A percentile compares a stretch with the other conserved stretches of the same genome.
Evolutionary conservation across 75 land plant genomes (phyloP).

Genomic region (Pinus taeda): DNA sequence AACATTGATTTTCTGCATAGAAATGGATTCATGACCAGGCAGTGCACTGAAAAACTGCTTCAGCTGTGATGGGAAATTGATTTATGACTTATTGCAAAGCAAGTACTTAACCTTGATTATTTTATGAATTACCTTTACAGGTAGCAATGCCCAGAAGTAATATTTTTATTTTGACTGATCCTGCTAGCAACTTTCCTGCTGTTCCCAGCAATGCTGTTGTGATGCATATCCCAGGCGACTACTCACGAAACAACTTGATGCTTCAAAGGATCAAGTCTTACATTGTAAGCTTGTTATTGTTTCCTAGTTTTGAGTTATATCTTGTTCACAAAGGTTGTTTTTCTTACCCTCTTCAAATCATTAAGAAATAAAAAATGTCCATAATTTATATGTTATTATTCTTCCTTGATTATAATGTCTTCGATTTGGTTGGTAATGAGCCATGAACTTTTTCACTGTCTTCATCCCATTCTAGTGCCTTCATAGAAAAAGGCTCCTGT

Average conservation of each 20-base stretch:
- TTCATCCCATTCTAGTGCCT: neutral
- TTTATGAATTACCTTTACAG: slow-evolving; percentile 40
- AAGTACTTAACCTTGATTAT: neutral
- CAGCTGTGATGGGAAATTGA: neutral
- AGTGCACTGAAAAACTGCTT: neutral
- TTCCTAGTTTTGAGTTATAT: neutral
- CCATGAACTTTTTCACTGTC: neutral
- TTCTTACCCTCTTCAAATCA: neutral
- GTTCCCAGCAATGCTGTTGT: slow-evolving; percentile 32
- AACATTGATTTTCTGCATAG: too few species aligned
- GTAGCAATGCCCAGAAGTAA: slow-evolving; percentile 68
- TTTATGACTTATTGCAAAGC: neutral
- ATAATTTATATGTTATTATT: neutral
- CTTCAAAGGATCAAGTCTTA: slow-evolving; percentile 91
- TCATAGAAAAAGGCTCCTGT: neutral
- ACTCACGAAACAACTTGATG: slow-evolving; percentile 80
- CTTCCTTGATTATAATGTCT: neutral
- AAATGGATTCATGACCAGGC: neutral
- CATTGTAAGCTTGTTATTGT: slow-evolving; percentile 53
- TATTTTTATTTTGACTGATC: slow-evolving; percentile 64
- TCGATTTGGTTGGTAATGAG: neutral
- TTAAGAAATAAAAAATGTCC: neutral
- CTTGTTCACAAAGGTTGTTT: neutral
- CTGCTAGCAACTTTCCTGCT: slow-evolving; percentile 42
- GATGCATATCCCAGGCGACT: slow-evolving; percentile 61